Conservation (phyloP, 2,329 filamentous ascomycete species). For the Alternaria sp. region DNA sequence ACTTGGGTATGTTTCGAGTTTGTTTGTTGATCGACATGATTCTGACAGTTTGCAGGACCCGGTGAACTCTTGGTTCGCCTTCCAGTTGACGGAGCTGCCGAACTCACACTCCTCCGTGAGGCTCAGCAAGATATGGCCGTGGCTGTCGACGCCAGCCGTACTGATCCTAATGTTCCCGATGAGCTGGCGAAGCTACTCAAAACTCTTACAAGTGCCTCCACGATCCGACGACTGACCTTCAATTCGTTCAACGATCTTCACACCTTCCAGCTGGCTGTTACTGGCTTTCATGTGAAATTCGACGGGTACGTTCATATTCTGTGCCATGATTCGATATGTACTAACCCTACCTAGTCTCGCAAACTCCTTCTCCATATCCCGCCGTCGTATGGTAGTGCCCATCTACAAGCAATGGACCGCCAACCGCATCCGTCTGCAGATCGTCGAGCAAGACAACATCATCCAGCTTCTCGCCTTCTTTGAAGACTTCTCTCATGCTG, state of each 20-base stretch:
- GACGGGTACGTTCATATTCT: slow-evolving; percentile 36
- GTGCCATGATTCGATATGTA: not conserved
- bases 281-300: slow-evolving; percentile 74
- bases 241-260: slow-evolving; percentile 69
- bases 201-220: slow-evolving; percentile 64
- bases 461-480: slow-evolving; percentile 87
- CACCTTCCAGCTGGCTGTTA: slow-evolving; percentile 79
- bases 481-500: slow-evolving; percentile 84
- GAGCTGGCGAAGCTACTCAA: slow-evolving; percentile 72
- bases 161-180: slow-evolving; percentile 59
- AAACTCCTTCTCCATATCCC: slow-evolving; percentile 79
- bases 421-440: slow-evolving; percentile 78
- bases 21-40: not conserved
- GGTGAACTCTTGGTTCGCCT: slow-evolving; percentile 59
- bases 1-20: slow-evolving; percentile 63
- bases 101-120: slow-evolving; percentile 62
- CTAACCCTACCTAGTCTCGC: slow-evolving; percentile 60
- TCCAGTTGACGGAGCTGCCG: slow-evolving; percentile 50
- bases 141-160: slow-evolving; percentile 64
- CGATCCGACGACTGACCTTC: slow-evolving; percentile 72
- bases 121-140: slow-evolving; percentile 81
- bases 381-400: slow-evolving; percentile 86
- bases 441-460: slow-evolving; percentile 78
- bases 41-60: slow-evolving; percentile 37
- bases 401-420: slow-evolving; percentile 97